These are phyloP conservation scores for Microdochium nivale DNA, from an alignment of 2,329 filamentous ascomycete species.

Conservation along the genomic window DNA sequence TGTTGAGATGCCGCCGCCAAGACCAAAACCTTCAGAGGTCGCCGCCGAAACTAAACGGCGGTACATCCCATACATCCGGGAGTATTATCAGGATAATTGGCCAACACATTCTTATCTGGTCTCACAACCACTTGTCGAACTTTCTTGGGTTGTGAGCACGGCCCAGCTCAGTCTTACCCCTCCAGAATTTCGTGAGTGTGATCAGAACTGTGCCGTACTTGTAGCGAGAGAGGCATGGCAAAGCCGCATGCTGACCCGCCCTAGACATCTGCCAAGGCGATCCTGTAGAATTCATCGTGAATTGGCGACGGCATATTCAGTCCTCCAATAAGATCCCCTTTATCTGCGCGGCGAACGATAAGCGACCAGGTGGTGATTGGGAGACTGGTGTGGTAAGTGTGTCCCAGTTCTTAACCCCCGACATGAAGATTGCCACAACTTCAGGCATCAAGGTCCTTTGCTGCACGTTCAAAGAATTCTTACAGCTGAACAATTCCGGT, in stretches of 20 bases:
- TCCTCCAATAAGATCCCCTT: constrained; percentile 44
- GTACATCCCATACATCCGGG: constrained; percentile 57
- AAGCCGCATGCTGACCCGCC: constrained; percentile 6
- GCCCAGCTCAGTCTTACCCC: constrained; percentile 23
- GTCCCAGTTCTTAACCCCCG: not conserved
- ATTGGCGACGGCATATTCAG: constrained; percentile 39
- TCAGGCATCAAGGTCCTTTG: not conserved
- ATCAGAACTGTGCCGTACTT: not conserved
- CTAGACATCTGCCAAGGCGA: constrained; percentile 45
- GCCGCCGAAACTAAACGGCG: constrained; percentile 64
- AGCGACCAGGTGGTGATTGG: constrained; percentile 72
- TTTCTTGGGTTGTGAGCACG: constrained; percentile 26
- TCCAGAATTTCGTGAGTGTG: constrained; percentile 34
- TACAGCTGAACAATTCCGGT: not conserved
- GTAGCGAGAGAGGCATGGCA: not conserved
- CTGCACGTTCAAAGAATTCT: not conserved
- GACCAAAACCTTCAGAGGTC: constrained; percentile 59
- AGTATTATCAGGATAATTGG: constrained; percentile 47
- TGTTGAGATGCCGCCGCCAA: constrained; percentile 43
- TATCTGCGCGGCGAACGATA: constrained; percentile 69
- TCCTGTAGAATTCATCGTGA: constrained; percentile 50
- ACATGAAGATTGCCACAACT: not conserved
- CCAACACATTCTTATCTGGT: constrained; percentile 52
- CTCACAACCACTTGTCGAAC: constrained; percentile 37
- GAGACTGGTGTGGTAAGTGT: constrained; percentile 47